A percentile compares a stretch with the other conserved stretches of the same genome.
These are phyloP conservation scores for Leishmania tropica DNA, from an alignment of 208 protist species.

Conservation along the genomic window DNA sequence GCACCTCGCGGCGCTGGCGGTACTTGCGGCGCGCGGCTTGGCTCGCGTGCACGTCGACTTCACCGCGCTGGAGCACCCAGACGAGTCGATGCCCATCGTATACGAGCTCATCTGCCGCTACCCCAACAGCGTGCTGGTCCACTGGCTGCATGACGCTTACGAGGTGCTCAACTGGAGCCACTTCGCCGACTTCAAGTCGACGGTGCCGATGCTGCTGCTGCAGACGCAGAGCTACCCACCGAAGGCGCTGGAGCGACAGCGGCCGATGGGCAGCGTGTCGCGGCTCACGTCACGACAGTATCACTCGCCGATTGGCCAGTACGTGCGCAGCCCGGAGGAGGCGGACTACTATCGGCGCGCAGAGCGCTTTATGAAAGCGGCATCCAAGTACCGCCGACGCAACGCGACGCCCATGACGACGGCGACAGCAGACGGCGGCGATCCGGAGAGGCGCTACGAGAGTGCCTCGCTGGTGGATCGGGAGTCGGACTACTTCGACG, in stretches of 20 bases:
- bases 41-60: slow-evolving; percentile 87
- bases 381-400: slow-evolving; percentile 17
- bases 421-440: neutral
- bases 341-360: slow-evolving; percentile 32
- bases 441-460: slow-evolving; percentile 9
- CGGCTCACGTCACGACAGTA: slow-evolving; percentile 36
- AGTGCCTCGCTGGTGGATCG: slow-evolving; percentile 19
- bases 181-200: slow-evolving; percentile 65
- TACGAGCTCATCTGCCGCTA: slow-evolving; percentile 77
- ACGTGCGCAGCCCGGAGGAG: slow-evolving; percentile 26
- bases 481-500: slow-evolving; percentile 28
- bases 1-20: slow-evolving; percentile 82
- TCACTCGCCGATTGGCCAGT: slow-evolving; percentile 31
- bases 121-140: slow-evolving; percentile 79
- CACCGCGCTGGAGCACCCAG: slow-evolving; percentile 85
- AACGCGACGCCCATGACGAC: slow-evolving; percentile 16
- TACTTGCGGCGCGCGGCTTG: slow-evolving; percentile 73
- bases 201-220: slow-evolving; percentile 78
- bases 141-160: slow-evolving; percentile 89
- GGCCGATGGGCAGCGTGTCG: slow-evolving; percentile 27
- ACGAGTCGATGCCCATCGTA: slow-evolving; percentile 84
- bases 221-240: slow-evolving; percentile 69
- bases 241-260: slow-evolving; percentile 29
- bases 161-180: slow-evolving; percentile 88
- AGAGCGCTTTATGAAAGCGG: slow-evolving; percentile 17